These are phyloP conservation scores for Gossypium schwendimanii DNA, from an alignment of 441 rosid species.

Conservation along the genomic window DNA sequence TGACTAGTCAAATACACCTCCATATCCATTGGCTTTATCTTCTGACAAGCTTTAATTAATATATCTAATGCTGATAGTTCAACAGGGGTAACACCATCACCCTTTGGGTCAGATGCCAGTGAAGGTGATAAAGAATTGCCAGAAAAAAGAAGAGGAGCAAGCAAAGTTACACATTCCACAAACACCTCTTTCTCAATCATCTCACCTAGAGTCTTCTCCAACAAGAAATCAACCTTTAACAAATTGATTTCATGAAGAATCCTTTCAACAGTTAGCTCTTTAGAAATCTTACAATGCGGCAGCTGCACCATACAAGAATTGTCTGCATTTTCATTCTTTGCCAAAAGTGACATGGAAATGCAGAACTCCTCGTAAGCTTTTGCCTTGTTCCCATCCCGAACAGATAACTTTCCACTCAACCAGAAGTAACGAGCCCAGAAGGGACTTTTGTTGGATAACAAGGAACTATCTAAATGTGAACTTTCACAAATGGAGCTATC, in stretches of 20 bases:
- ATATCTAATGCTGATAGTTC: constrained; percentile 74
- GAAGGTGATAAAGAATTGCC: constrained; percentile 37
- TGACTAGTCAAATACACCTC: constrained; percentile 73
- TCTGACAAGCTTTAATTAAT: constrained; percentile 68
- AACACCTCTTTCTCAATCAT: constrained; percentile 77
- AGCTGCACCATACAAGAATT: constrained; percentile 41
- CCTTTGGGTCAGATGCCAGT: constrained; percentile 30
- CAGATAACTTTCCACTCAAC: constrained; percentile 85
- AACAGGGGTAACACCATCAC: constrained; percentile 36
- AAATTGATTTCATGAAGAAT: constrained; percentile 73
- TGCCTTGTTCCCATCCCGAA: constrained; percentile 66
- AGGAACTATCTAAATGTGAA: constrained; percentile 22
- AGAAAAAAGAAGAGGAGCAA: constrained; percentile 77
- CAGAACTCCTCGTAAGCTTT: constrained; percentile 75
- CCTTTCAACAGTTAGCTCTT: constrained; percentile 56
- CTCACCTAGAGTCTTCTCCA: constrained; percentile 64
- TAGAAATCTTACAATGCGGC: constrained; percentile 64
- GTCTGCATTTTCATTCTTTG: constrained; percentile 30
- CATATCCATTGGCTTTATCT: constrained; percentile 45
- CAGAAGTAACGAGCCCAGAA: constrained; percentile 91
- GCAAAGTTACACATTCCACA: constrained; percentile 56
- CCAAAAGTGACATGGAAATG: constrained; percentile 61
- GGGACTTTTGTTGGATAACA: constrained; percentile 36
- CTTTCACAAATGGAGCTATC: constrained; percentile 20
- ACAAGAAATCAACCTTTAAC: constrained; percentile 64